Evolutionary conservation across 2,329 filamentous ascomycete genomes (phyloP).

Genomic region (Ceratocystis smalleyi): DNA sequence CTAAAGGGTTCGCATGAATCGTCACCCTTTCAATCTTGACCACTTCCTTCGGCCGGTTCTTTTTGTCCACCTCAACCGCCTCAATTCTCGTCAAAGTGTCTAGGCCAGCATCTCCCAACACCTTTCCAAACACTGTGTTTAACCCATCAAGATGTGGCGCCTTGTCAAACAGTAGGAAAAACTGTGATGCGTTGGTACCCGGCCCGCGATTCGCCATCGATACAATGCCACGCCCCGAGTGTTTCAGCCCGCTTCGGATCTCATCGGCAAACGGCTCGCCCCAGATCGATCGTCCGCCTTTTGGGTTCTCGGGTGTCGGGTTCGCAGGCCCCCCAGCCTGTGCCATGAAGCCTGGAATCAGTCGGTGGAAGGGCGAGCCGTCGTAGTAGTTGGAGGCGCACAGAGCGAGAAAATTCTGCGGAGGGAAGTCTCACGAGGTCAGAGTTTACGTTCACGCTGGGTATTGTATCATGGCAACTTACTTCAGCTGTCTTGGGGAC

Average conservation of each 20-base stretch:
- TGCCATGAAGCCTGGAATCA: constrained; percentile 68
- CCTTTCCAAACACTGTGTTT: constrained; percentile 69
- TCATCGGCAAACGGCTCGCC: constrained; percentile 63
- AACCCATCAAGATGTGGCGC: constrained; percentile 69
- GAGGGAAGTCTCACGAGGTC: neutral
- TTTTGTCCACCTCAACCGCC: constrained; percentile 57
- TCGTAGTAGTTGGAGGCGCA: constrained; percentile 68
- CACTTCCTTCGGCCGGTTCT: constrained; percentile 53
- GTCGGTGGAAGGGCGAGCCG: constrained; percentile 59
- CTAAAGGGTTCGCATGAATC: constrained; percentile 67
- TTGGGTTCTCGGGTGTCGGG: constrained; percentile 42
- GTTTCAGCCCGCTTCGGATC: constrained; percentile 53
- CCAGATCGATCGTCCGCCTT: constrained; percentile 60
- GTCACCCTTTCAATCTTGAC: constrained; percentile 53
- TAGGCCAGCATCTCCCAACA: constrained; percentile 49
- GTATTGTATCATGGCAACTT: constrained; percentile 20
- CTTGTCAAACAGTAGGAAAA: constrained; percentile 65
- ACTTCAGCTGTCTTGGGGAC: constrained; percentile 85
- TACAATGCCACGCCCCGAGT: constrained; percentile 53
- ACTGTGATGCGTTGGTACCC: constrained; percentile 61
- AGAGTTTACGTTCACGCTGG: neutral
- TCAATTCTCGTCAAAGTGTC: constrained; percentile 58
- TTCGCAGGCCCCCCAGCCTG: constrained; percentile 54
- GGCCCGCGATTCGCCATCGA: constrained; percentile 70
- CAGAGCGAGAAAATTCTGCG: constrained; percentile 70